phyloP scores from a whole-genome alignment of 495 filamentous ascomycete species.

The Aspergillus funiculosus region DNA sequence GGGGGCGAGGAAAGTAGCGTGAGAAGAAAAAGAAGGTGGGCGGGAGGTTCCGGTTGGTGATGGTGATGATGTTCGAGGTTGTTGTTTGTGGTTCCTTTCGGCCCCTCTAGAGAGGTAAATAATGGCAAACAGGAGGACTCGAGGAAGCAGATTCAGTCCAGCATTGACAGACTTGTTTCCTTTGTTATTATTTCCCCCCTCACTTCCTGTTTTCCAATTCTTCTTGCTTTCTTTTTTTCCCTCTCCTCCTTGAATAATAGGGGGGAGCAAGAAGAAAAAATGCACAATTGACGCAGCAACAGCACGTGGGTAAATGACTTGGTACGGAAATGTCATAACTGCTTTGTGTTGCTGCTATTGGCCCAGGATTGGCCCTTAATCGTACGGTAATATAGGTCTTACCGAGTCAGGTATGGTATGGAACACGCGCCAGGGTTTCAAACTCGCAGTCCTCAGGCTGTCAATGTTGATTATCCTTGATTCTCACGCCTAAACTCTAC shows the following conservation, averaged over 20 bases:
- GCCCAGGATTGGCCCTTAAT: too few relatives aligned
- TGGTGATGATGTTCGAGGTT: background rate
- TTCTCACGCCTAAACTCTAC: too few relatives aligned
- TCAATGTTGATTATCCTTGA: too few relatives aligned
- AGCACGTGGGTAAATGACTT: background rate
- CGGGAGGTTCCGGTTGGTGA: constrained; percentile 14
- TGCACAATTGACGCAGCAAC: background rate
- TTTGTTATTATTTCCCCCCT: background rate
- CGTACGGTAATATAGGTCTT: too few relatives aligned
- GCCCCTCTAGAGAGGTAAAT: background rate
- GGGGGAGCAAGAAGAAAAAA: constrained; percentile 4
- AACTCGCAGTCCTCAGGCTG: too few relatives aligned
- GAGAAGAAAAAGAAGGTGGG: constrained; percentile 18
- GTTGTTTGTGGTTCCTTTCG: constrained; percentile 4
- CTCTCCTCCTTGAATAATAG: constrained; percentile 5
- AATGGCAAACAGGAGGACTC: background rate
- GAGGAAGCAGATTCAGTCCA: background rate
- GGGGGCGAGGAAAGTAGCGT: constrained; percentile 11
- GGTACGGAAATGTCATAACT: background rate
- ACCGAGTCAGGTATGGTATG: too few relatives aligned
- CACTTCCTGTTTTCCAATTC: background rate
- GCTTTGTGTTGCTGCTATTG: too few relatives aligned
- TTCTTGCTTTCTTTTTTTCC: background rate
- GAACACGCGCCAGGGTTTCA: too few relatives aligned
- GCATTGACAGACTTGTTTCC: background rate